Conservation (phyloP, 192 early-diverging fungal genomes). For the Backusella morwellensis region DNA sequence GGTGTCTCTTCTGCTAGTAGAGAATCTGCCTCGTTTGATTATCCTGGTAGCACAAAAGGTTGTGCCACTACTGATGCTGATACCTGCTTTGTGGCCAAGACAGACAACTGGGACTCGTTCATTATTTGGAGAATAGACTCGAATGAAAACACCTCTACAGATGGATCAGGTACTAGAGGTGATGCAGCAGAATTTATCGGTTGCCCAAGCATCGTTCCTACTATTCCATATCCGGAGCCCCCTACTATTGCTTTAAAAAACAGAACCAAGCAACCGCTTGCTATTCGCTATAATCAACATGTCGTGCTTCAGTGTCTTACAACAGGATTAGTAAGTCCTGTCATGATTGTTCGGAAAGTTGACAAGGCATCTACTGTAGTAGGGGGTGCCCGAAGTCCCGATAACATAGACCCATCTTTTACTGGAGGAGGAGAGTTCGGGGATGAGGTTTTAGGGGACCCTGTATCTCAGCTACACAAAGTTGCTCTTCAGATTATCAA, state of each 20-base stretch:
- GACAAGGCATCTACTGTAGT: conserved; percentile 78
- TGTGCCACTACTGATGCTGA: conserved; percentile 21
- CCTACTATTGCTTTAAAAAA: conserved; percentile 69
- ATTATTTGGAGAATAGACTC: conserved; percentile 81
- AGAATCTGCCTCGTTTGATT: not conserved
- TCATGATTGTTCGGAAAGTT: conserved; percentile 80
- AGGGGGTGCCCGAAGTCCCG: conserved; percentile 45
- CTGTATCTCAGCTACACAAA: conserved; percentile 87
- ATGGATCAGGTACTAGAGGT: not conserved
- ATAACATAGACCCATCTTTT: not conserved
- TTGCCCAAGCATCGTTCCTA: not conserved
- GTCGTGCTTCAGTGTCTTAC: conserved; percentile 84
- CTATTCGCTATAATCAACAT: conserved; percentile 82
- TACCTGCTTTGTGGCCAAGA: conserved; percentile 72
- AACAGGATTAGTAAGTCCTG: conserved; percentile 77
- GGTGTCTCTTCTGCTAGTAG: conserved; percentile 40
- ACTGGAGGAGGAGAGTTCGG: conserved; percentile 33
- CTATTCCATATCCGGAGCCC: conserved; percentile 54
- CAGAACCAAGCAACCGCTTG: conserved; percentile 52
- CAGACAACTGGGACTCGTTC: conserved; percentile 80
- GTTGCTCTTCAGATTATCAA: conserved; percentile 73
- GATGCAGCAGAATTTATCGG: conserved; percentile 7
- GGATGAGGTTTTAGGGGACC: conserved; percentile 67
- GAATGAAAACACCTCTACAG: conserved; percentile 9
- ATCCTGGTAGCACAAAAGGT: not conserved